Evolutionary conservation across 1,284 basidiomycete genomes (phyloP).

Genomic region (Ceratobasidium sp.): DNA sequence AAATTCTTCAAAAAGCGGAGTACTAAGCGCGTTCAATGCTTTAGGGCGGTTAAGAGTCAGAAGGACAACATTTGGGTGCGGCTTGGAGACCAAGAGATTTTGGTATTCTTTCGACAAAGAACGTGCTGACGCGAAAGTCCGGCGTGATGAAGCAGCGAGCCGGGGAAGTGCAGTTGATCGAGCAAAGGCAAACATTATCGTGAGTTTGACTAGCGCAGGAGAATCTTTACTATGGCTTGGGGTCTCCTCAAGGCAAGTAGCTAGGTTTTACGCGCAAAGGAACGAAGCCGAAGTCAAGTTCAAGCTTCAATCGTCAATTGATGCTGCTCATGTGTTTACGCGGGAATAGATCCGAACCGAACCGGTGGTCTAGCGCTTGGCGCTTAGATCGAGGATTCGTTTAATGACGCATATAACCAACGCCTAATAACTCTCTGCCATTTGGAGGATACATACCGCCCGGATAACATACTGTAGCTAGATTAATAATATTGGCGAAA

Average conservation of each 20-base stretch:
- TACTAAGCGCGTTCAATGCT: slow-evolving; percentile 92
- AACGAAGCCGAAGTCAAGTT: background rate
- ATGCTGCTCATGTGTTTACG: slow-evolving; percentile 11
- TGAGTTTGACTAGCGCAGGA: background rate
- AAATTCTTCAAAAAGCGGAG: slow-evolving; percentile 82
- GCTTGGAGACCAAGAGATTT: slow-evolving; percentile 81
- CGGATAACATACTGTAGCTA: too few relatives aligned
- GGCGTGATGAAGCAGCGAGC: background rate
- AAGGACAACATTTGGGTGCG: slow-evolving; percentile 83
- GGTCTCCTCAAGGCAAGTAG: too few relatives aligned
- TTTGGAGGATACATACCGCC: background rate
- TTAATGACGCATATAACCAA: background rate
- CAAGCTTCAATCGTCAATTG: background rate
- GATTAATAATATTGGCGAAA: too few relatives aligned
- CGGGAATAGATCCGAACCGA: slow-evolving; percentile 10
- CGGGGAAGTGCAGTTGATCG: background rate
- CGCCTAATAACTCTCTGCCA: background rate
- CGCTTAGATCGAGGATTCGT: background rate
- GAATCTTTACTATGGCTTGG: too few relatives aligned
- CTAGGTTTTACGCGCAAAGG: too few relatives aligned
- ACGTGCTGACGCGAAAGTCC: slow-evolving; percentile 28
- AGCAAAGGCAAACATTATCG: slow-evolving; percentile 5
- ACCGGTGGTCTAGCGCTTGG: background rate
- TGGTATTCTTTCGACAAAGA: slow-evolving; percentile 62
- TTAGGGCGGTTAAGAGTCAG: slow-evolving; percentile 97